These are phyloP conservation scores for Coemansia sp. DNA, from an alignment of 192 early-diverging fungal genomes.

Conservation along the genomic window DNA sequence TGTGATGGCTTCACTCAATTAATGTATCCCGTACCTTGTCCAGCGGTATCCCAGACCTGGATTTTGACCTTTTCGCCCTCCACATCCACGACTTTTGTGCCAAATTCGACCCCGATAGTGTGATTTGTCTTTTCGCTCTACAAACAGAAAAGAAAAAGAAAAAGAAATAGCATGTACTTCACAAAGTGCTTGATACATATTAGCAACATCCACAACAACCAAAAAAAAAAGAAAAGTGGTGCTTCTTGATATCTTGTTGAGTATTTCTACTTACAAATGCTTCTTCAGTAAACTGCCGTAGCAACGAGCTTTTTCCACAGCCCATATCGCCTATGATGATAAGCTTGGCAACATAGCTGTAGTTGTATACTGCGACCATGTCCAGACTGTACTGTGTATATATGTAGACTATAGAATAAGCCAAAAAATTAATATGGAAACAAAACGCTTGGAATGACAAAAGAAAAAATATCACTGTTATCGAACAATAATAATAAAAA, in stretches of 20 bases:
- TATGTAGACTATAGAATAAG: too few relatives aligned
- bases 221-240: conserved; percentile 4
- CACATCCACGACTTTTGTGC: conserved; percentile 68
- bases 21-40: conserved; percentile 54
- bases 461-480: too few relatives aligned
- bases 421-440: too few relatives aligned
- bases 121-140: conserved; percentile 65
- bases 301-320: conserved; percentile 57
- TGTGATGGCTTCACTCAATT: not conserved
- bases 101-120: conserved; percentile 81
- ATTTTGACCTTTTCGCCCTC: conserved; percentile 67
- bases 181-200: not conserved
- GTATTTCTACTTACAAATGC: conserved; percentile 42
- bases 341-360: conserved; percentile 58
- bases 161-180: not conserved
- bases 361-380: conserved; percentile 57
- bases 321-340: conserved; percentile 60
- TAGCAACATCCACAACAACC: not conserved
- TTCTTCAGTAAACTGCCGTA: conserved; percentile 54
- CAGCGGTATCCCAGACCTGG: conserved; percentile 78
- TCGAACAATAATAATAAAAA: too few relatives aligned
- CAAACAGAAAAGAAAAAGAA: conserved; percentile 31
- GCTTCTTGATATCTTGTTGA: not conserved
- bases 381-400: not conserved
- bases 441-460: too few relatives aligned